Evolutionary conservation across 768 basidiomycete species (phyloP), one percentile per base, ranked within the genome.

Genomic region (Suillus alpinus): DNA sequence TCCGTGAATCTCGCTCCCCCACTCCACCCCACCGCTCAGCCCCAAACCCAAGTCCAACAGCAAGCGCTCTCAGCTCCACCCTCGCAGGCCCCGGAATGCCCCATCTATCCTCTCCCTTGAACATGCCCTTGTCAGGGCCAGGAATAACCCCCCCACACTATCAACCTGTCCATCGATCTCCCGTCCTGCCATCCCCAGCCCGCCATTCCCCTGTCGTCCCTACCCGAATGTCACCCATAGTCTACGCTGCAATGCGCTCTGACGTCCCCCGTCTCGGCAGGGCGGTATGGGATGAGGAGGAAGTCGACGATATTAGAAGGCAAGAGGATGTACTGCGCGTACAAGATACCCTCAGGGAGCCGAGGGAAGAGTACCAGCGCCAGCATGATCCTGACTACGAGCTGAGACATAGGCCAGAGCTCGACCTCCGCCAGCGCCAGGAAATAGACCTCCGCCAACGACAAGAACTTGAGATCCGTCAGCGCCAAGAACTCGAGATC

Each of bases 121-220:
- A 36, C 8, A n/a, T 55, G 16, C 44, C 57, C 51, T 36, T 55
- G 26, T 55, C 29, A 20, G 44, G 44, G 6, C 57, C 57, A 18
- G 57, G 50, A 20, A 50, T 55, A 58, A 58, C 23, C n/a, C 50
- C 67, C 23, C 18, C 63, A n/a, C 62, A 40, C 46, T 44, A 62
- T 46, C 12, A 32, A 5, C 36, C 65, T 26, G 12, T 41, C 6
- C 46, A 53, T 44, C 61, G 43, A 39, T 73, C 66, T 18, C 66
- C 71, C 26, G 59, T 51, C 20, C 59, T 62, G 26, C 71, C 32
- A 34, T 18, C 59, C 41, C 64, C 65, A 41, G 65, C 72, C 20
- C 65, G 63, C 3, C 67, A 63, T 23, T 23, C 59, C 36, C 64
- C 53, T 8, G 36, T 62, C 55, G n/a, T 62, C 50, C 37, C 70